phyloP scores from a whole-genome alignment of 805 yeast species.

The Candida xiaguanensis region DNA sequence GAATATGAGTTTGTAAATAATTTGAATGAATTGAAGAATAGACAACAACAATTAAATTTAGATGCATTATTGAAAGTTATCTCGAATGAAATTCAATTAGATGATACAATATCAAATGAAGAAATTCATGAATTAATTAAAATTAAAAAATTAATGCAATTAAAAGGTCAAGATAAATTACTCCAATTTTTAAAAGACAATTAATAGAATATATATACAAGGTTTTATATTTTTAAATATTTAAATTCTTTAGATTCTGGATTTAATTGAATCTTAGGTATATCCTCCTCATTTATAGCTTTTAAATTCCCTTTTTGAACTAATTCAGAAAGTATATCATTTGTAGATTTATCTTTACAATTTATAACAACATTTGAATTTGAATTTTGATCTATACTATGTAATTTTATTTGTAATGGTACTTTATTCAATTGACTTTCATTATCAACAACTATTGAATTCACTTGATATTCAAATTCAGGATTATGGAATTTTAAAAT shows the following conservation, averaged over 20 bases:
- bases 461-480: slow-evolving; percentile 55
- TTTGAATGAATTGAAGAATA: slow-evolving; percentile 27
- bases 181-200: slow-evolving; percentile 49
- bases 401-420: slow-evolving; percentile 45
- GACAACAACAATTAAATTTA: slow-evolving; percentile 37
- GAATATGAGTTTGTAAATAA: slow-evolving; percentile 22
- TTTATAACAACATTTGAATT: slow-evolving; percentile 42
- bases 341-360: slow-evolving; percentile 47
- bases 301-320: slow-evolving; percentile 23
- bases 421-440: slow-evolving; percentile 38
- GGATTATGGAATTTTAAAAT: slow-evolving; percentile 83
- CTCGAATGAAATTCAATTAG: slow-evolving; percentile 8
- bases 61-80: slow-evolving; percentile 44
- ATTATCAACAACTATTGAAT: slow-evolving; percentile 45
- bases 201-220: slow-evolving; percentile 7
- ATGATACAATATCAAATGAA: slow-evolving; percentile 12
- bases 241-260: slow-evolving; percentile 1
- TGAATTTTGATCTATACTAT: slow-evolving; percentile 35
- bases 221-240: slow-evolving; percentile 4
- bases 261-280: slow-evolving; percentile 17
- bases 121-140: slow-evolving; percentile 52
- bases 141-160: slow-evolving; percentile 57
- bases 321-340: slow-evolving; percentile 55
- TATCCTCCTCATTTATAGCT: slow-evolving; percentile 26
- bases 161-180: slow-evolving; percentile 68